Percentiles rank a stretch among this genome's conserved stretches.
Evolutionary conservation across 2,329 filamentous ascomycete species (phyloP).

Genomic region (Trichoderma guizhouense): DNA sequence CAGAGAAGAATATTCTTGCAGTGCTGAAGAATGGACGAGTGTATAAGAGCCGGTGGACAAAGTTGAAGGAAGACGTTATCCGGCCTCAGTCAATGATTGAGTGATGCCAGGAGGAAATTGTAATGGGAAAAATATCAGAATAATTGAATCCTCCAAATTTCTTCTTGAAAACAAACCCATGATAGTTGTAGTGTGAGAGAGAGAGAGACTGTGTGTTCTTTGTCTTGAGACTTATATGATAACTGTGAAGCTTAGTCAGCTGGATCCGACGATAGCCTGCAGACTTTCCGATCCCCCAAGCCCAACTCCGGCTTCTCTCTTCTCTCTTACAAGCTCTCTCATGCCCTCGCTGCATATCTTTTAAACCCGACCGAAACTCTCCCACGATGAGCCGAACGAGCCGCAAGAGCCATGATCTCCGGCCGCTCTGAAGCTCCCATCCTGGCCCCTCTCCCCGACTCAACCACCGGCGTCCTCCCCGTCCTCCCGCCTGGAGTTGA

Average conservation of each 20-base stretch:
- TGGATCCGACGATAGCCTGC: background rate
- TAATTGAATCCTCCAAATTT: background rate
- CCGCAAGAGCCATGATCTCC: conserved; percentile 34
- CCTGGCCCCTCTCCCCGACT: conserved; percentile 26
- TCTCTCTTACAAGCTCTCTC: background rate
- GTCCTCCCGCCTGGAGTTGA: conserved; percentile 42
- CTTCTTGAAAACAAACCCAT: background rate
- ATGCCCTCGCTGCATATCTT: background rate
- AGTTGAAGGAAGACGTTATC: conserved; percentile 18
- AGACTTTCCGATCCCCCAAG: background rate
- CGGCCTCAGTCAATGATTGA: background rate
- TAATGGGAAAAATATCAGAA: background rate
- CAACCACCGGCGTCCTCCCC: conserved; percentile 42
- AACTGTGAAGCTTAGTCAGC: background rate
- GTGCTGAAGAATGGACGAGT: conserved; percentile 54
- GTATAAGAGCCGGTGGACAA: conserved; percentile 30
- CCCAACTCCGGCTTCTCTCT: background rate
- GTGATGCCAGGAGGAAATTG: background rate
- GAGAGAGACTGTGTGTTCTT: background rate
- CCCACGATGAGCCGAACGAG: conserved; percentile 33
- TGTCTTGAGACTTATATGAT: background rate
- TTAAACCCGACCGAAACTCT: background rate
- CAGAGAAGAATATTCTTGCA: conserved; percentile 45
- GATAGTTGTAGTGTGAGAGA: background rate
- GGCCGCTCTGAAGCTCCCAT: conserved; percentile 33